These are phyloP conservation scores for Pestalotiopsis fici DNA, from an alignment of 2,329 filamentous ascomycete species.

Conservation along the genomic window DNA sequence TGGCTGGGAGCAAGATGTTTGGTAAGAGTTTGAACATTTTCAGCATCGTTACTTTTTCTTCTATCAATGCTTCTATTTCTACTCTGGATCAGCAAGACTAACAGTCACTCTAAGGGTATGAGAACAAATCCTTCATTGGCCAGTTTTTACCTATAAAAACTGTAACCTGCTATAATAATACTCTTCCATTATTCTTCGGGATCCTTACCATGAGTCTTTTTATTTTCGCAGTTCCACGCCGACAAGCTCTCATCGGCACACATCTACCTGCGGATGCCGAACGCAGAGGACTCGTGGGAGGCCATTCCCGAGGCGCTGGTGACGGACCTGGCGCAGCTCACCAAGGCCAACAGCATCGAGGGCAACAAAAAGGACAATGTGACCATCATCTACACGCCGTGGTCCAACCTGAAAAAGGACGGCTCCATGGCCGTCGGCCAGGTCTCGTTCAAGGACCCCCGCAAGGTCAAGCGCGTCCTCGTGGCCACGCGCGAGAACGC, in stretches of 20 bases:
- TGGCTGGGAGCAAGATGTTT: constrained; percentile 94
- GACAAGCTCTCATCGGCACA: constrained; percentile 97
- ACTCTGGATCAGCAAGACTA: constrained; percentile 2
- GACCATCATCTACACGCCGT: constrained; percentile 95
- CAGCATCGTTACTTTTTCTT: constrained; percentile 24
- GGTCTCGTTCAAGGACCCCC: constrained; percentile 89
- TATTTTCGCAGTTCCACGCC: constrained; percentile 74
- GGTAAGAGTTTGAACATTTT: constrained; percentile 52
- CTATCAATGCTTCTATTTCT: constrained; percentile 11
- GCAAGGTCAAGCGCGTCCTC: constrained; percentile 81
- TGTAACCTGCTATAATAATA: neutral
- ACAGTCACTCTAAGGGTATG: constrained; percentile 1
- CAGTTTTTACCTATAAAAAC: too few species aligned
- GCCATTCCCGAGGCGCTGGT: constrained; percentile 73
- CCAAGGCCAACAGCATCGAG: constrained; percentile 98
- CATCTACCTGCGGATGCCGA: constrained; percentile 84
- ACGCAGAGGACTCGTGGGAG: constrained; percentile 78
- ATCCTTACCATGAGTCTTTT: neutral
- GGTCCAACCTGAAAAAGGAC: constrained; percentile 94
- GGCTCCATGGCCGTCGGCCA: constrained; percentile 95
- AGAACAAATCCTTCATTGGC: neutral
- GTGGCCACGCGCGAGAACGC: constrained; percentile 81
- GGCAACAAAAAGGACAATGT: constrained; percentile 99
- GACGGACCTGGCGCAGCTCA: constrained; percentile 91
- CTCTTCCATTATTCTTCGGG: neutral